Percentiles rank a stretch among this genome's conserved stretches.
Conservation (phyloP, 1,284 basidiomycete species). For the Exobasidium cylindrosporum region DNA sequence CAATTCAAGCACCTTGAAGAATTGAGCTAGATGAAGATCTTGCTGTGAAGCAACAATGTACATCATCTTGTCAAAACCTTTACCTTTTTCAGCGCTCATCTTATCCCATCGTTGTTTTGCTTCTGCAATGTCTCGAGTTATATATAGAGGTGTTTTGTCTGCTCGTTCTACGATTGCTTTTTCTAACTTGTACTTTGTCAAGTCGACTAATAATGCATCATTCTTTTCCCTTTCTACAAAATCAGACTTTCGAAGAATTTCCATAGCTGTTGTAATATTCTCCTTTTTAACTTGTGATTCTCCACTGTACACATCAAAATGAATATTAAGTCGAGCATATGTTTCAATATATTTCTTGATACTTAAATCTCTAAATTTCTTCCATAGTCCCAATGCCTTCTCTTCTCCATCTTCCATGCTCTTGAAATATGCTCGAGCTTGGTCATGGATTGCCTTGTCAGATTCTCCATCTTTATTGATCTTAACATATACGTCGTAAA, state of each 20-base stretch:
- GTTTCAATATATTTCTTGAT: constrained; percentile 87
- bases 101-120: constrained; percentile 88
- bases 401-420: constrained; percentile 89
- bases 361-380: constrained; percentile 85
- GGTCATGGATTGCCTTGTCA: constrained; percentile 69
- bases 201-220: constrained; percentile 47
- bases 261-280: constrained; percentile 65
- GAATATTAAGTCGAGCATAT: constrained; percentile 84
- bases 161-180: constrained; percentile 87
- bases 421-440: constrained; percentile 88
- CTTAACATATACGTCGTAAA: constrained; percentile 91
- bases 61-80: constrained; percentile 92
- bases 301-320: constrained; percentile 90
- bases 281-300: constrained; percentile 83
- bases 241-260: constrained; percentile 26
- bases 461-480: constrained; percentile 76
- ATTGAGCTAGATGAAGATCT: constrained; percentile 84
- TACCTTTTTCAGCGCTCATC: constrained; percentile 62
- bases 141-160: constrained; percentile 96
- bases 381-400: constrained; percentile 79
- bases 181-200: constrained; percentile 62
- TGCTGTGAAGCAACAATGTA: constrained; percentile 94
- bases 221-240: constrained; percentile 45
- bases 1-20: constrained; percentile 89
- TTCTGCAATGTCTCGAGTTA: constrained; percentile 95